Evolutionary conservation across 1,139 yeast genomes (phyloP), one percentile per base, ranked within the genome.

Genomic region (Yamadazyma siamensis): DNA sequence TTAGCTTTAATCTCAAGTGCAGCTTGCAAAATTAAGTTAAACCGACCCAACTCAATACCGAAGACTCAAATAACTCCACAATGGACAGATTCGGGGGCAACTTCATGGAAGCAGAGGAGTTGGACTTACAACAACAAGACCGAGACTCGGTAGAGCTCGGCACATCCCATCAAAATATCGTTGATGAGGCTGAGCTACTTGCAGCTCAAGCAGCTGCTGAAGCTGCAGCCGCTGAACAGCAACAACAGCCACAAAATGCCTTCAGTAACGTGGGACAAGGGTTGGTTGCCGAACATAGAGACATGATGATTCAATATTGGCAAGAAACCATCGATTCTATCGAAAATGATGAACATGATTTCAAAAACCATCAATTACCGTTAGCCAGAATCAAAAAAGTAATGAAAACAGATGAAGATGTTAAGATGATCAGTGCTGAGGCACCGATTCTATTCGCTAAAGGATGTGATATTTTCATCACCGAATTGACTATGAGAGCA

Each of bases 341-440:
- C 33, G 98, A 91, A 57, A 83, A 80, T 44, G 89, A 81, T 43
- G 89, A 83, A 38, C 95, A 83, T 53, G 95, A 88, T 56, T 91
- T 91, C 61, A 88, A 87, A 56, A 84, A 86, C 44, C 96, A 94
- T 56, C 96, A 89, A 43, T 65, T 91, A 40, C 98, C 98, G 11
- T 66, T 91, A 33, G 97, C 98, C 3, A 71, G 98, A 46, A 91
- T 91, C 47, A 89, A 91, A 49, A 83, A 83, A 55, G 97, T 91
- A 31, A 91, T 91, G 97, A 91, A 91, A 57, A 89, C 97, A 0
- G 98, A 91, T 54, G 96, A 88, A 52, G 97, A 89, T 44, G 97
- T 91, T 31, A 75, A 89, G 43, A 91, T 91, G 98, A 91, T 91
- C 37, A 80, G 94, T 44, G 97, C 98, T 2, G 98, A 91, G 60